Evolutionary conservation across 2,329 filamentous ascomycete species (phyloP), one percentile per base, ranked within the genome.

Genomic region (Curvularia sp.): DNA sequence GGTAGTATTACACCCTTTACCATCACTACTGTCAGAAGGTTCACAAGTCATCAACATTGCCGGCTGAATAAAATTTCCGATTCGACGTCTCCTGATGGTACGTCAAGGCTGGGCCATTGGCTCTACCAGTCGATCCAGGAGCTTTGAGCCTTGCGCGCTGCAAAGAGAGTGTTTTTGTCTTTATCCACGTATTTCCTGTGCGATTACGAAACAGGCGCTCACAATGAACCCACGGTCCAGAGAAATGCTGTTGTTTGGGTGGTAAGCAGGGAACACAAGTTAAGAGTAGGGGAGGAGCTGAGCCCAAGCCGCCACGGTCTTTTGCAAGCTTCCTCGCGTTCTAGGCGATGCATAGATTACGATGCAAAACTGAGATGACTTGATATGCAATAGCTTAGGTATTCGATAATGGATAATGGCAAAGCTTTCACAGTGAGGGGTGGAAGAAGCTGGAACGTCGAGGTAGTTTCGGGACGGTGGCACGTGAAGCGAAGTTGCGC

Each of bases 401-500:
- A 39, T 39, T 19, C 21, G 38, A 5, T 19, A 10, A n/a, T 34
- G 7, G 32, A n/a, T n/a, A n/a, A 5, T 30, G 28, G 28, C 28
- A 30, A 13, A 9, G 10, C 32, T 5, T 34, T 34, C 15, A 36
- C n/a, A 18, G 30, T 41, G 48, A 23, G 27, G 49, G 36, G 42
- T 57, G 55, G 55, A 53, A 42, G 28, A 38, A 57, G 49, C 43
- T 57, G 36, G 55, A 54, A 57, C 21, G 19, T 27, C 21, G 39
- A 23, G 34, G 39, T 21, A 38, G 45, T 23, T 55, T 45, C 53
- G 49, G 47, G 36, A 43, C 3, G 2, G 12, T 34, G 13, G 45
- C 56, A 59, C 56, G 52, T 59, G 56, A 59, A 51, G 43, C 23
- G 36, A 23, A 39, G 47, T 39, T 52, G 32, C 19, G 47, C 38